phyloP scores from a whole-genome alignment of 2,329 filamentous ascomycete genomes.

The Juglanconis sp. region DNA sequence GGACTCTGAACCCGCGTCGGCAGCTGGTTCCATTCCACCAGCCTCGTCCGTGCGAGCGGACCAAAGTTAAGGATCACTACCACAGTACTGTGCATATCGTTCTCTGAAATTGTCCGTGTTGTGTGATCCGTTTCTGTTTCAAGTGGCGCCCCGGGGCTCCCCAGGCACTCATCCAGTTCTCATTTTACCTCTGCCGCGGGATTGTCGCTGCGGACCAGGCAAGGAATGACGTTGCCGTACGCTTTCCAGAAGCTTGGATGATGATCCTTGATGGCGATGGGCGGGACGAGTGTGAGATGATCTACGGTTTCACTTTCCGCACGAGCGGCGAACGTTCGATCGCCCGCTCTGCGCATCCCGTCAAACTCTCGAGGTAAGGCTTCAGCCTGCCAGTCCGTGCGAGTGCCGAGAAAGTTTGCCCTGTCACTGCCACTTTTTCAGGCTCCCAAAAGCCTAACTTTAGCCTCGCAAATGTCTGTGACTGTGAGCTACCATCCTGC shows the following conservation, averaged over 20 bases:
- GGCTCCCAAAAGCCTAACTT: too few relatives aligned
- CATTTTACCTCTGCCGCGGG: background rate
- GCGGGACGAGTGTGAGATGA: conserved; percentile 12
- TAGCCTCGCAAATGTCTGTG: too few relatives aligned
- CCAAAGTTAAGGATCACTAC: background rate
- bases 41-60: background rate
- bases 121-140: conserved; percentile 1
- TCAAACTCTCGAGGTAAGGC: background rate
- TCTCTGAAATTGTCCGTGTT: too few relatives aligned
- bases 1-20: background rate
- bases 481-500: too few relatives aligned
- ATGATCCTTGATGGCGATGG: background rate
- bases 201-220: background rate
- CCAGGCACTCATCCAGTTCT: background rate
- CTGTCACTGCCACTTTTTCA: too few relatives aligned
- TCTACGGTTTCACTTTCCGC: conserved; percentile 14
- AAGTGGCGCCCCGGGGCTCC: conserved; percentile 1
- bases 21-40: too few relatives aligned
- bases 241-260: background rate
- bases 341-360: background rate
- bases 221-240: background rate
- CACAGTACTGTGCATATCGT: too few relatives aligned
- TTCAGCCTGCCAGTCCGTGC: background rate
- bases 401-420: background rate
- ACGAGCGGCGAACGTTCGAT: conserved; percentile 10